Base-by-base conservation (phyloP, 805 yeast species). In the Ogataea paradorogensis region DNA sequence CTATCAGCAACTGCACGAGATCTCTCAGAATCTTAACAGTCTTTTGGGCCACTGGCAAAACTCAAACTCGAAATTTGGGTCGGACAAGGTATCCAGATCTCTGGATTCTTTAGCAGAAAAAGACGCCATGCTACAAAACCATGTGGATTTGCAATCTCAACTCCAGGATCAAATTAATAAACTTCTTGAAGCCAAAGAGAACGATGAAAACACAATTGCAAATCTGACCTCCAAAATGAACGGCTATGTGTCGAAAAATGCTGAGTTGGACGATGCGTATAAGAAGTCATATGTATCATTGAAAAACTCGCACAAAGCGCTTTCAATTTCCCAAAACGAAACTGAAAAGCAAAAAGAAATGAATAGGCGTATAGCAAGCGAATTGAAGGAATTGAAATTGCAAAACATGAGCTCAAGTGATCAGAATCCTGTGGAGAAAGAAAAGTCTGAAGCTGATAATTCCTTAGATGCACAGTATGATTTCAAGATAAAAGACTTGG, bases 401-500 rank as follows among this genome's bases (percentile, higher is more conserved):
- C 58, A 33, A 35, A 24, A 24, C 33, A 11, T 23, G 25, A 23
- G 25, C 25, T 9, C 25, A 9, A 23, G 25, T 23, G 25, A 23
- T 23, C 25, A 23, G 8, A 23, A 5, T 23, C 6, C 20, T 6
- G 9, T 23, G 25, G 25, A 11, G 7, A 23, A 23, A 23, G 25
- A 11, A 9, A 23, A 9, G 4, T 13, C 23, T 5, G 30, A 24
- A 9, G n/a, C 13, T 6, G 34, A 36, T n/a, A 28, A 28, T n/a
- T 27, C 38, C n/a, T 9, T 14, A 9, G 59, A 65, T 39, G 73
- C 84, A 32, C 88, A 83, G 48, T 84, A 74, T 54, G 84, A 80
- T 46, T 71, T 87, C 67, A 84, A 82, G 62, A 73, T 88, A 30
- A 80, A 84, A 52, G 95, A 88, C 52, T 65, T 88, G 51, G 85